Conservation (phyloP, 106 monocot species). For the Vanilla planifolia region DNA sequence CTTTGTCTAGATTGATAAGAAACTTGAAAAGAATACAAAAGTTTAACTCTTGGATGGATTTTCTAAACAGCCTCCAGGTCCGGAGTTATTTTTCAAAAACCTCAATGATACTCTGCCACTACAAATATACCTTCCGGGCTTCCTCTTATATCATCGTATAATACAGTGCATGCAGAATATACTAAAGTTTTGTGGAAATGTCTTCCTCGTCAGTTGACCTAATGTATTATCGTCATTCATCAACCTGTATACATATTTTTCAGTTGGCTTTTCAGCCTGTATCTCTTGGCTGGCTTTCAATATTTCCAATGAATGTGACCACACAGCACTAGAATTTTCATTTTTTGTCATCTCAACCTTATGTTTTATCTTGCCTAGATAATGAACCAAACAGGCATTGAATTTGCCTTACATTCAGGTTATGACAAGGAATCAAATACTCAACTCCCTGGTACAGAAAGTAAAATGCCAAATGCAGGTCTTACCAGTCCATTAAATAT, state of each 20-base stretch:
- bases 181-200: constrained; percentile 8
- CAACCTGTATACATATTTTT: constrained; percentile 9
- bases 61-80: constrained; percentile 17
- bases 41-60: constrained; percentile 11
- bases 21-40: not conserved
- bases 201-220: constrained; percentile 11
- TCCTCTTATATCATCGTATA: constrained; percentile 1
- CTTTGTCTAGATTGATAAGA: not conserved
- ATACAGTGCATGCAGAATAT: not conserved
- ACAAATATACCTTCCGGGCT: not conserved
- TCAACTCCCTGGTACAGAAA: constrained; percentile 4
- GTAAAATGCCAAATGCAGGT: not conserved
- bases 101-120: constrained; percentile 16
- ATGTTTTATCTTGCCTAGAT: not conserved
- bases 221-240: constrained; percentile 11
- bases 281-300: not conserved
- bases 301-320: not conserved
- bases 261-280: constrained; percentile 4
- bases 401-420: not conserved
- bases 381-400: constrained; percentile 2
- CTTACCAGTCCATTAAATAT: not conserved
- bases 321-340: not conserved
- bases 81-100: constrained; percentile 15
- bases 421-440: not conserved
- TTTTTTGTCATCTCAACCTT: not conserved